Base-by-base conservation (phyloP, 805 yeast genomes). In the Candida glaebosa region DNA sequence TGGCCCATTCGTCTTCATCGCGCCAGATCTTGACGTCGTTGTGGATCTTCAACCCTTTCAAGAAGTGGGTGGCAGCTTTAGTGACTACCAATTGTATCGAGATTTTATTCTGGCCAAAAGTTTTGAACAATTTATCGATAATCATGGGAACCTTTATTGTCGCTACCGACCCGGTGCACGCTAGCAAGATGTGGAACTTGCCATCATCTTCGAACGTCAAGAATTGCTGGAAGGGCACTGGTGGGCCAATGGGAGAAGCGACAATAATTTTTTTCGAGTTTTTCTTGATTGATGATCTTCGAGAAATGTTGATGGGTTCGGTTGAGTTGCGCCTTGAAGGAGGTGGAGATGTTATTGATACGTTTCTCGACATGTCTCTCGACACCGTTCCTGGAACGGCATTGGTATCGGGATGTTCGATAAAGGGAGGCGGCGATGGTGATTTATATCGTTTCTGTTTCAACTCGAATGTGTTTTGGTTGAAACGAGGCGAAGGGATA, bases 81-180 rank as follows among this genome's bases (percentile, higher is more conserved):
- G 96, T 89, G 18, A 86, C 85, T 18, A 90, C 87, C 39, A 90
- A 68, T 61, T 90, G 96, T 46, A 90, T 86, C 3, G 89, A 81
- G 3, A 89, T 82, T 44, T 79, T 81, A 37, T 57, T 48, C 67
- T 79, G 48, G 4, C 89, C 87, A 62, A 86, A 91, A 5, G 84
- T 73, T 60, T 87, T 87, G 58, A 82, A 84, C 38, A 93, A 72
- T 59, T 88, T 87, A 56, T 84, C 95, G 49, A 93, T 87, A 31
- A 93, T 88, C 49, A 84, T 62, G 0, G 96, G 96, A 17, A 93
- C 82, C 61, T 93, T 93, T 48, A 93, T 88, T 2, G 98, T 87
- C 4, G 99, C 99, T 3, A 93, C 97, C 2, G 96, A 86, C 1
- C 99, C 99, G 1, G 98, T 87, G 15, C 95, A 95, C 15, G 95